Base-by-base conservation (phyloP, 805 yeast species). In the Wickerhamiella kazuoi region DNA sequence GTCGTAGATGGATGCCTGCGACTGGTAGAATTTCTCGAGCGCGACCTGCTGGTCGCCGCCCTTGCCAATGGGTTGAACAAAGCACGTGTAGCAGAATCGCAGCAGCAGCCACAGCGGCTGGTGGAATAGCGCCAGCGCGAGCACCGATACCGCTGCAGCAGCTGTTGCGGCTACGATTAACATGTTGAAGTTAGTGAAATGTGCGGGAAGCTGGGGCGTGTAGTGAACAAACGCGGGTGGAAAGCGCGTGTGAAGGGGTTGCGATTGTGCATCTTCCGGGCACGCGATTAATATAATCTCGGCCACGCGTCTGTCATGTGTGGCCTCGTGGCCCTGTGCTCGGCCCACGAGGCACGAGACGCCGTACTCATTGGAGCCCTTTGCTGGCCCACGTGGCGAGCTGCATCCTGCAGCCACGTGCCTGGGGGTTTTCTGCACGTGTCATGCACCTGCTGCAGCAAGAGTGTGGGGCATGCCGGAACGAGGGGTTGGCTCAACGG, bases 1-100 rank as follows among this genome's bases (percentile, higher is more conserved):
- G 53, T 80, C 93, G 54, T 80, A 80, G 34, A 81, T 67, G 40
- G 69, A 71, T 8, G 93, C 93, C 58, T 81, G 93, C 35, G 72
- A 72, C 50, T 71, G 70, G 60, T 80, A 80, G 54, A 80, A 80
- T 20, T 67, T 60, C 55, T 81, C 93, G 41, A 76, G 64, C 3
- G 72, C 69, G 28, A 67, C 66, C 50, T 73, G 78, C 51, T 76
- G 82, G 6, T 50, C 28, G n/a, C 51, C 49, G 39, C 57, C 45
- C 45, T 65, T 52, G 38, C 55, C 46, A 56, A 73, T 62, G 2
- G 82, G 82, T 50, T 71, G 74, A 44, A 76, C 46, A 48, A 76
- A 76, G 48, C 83, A 76, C 36, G 62, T 57, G 55, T 63, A 68
- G 42, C 60, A 57, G 45, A 68, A 68, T 36, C 58, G 33, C 9